Evolutionary conservation across 495 filamentous ascomycete genomes (phyloP).

Genomic region (Cercophora sp.): DNA sequence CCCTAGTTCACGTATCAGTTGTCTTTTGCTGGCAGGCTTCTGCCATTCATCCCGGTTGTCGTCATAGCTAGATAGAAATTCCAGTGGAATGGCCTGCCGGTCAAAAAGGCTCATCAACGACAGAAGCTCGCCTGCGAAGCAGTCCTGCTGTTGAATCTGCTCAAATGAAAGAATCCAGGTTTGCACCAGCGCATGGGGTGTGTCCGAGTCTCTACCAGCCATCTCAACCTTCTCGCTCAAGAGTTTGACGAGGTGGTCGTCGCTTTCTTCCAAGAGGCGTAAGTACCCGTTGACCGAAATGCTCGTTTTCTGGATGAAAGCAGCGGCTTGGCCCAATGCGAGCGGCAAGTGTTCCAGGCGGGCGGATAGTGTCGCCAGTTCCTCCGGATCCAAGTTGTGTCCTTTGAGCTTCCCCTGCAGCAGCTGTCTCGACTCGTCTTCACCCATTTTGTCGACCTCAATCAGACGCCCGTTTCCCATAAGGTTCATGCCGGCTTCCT

Average conservation of each 20-base stretch:
- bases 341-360: conserved; percentile 43
- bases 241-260: conserved; percentile 21
- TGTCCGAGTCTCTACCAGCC: conserved; percentile 21
- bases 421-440: conserved; percentile 21
- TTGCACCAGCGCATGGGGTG: conserved; percentile 24
- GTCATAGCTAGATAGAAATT: conserved; percentile 22
- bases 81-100: conserved; percentile 35
- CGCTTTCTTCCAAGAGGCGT: conserved; percentile 22
- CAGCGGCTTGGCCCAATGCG: conserved; percentile 46
- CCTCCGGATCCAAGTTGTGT: not conserved
- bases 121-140: conserved; percentile 37
- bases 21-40: too few species aligned
- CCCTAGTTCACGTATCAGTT: too few species aligned
- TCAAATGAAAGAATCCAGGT: conserved; percentile 37
- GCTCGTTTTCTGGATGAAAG: conserved; percentile 43
- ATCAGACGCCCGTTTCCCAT: conserved; percentile 12
- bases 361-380: conserved; percentile 28
- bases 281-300: conserved; percentile 32
- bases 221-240: conserved; percentile 19
- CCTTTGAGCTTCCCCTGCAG: conserved; percentile 10
- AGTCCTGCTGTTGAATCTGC: conserved; percentile 30
- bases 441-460: conserved; percentile 32
- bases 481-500: conserved; percentile 24
- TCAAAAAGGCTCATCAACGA: conserved; percentile 41
- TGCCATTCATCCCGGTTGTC: conserved; percentile 6